phyloP scores from a whole-genome alignment of 2,329 filamentous ascomycete genomes.

The Neofusicoccum umdonicola region DNA sequence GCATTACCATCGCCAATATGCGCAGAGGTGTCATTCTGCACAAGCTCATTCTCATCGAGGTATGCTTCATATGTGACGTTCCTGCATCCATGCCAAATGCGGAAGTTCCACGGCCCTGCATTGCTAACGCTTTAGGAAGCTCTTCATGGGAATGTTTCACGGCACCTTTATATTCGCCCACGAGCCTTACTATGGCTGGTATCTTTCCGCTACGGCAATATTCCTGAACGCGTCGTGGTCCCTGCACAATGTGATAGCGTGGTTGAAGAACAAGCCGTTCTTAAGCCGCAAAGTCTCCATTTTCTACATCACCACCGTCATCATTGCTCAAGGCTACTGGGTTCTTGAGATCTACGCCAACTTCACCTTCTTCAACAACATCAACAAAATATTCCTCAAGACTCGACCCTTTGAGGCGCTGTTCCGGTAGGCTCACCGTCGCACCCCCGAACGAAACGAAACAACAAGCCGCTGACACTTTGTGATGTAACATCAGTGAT shows the following conservation, averaged over 20 bases:
- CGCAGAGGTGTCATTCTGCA: slow-evolving; percentile 47
- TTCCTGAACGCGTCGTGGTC: slow-evolving; percentile 63
- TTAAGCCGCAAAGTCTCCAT: slow-evolving; percentile 49
- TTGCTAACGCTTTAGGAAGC: slow-evolving; percentile 32
- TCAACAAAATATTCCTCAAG: slow-evolving; percentile 52
- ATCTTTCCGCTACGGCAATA: slow-evolving; percentile 59
- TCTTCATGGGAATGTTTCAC: slow-evolving; percentile 57
- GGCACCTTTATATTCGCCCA: slow-evolving; percentile 60
- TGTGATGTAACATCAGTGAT: slow-evolving; percentile 41
- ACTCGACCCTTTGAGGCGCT: slow-evolving; percentile 61
- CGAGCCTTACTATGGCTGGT: slow-evolving; percentile 60
- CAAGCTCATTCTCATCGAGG: slow-evolving; percentile 52
- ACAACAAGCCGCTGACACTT: background rate
- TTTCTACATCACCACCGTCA: slow-evolving; percentile 59
- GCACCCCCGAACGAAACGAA: background rate
- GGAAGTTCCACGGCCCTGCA: background rate
- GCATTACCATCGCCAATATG: slow-evolving; percentile 51
- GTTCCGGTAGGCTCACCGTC: slow-evolving; percentile 46
- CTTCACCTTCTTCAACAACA: slow-evolving; percentile 61
- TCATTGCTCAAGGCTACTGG: slow-evolving; percentile 63
- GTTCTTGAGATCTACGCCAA: slow-evolving; percentile 64
- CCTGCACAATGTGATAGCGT: slow-evolving; percentile 65
- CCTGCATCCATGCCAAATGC: background rate
- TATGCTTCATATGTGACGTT: slow-evolving; percentile 22
- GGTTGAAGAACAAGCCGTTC: slow-evolving; percentile 66